Evolutionary conservation across 768 basidiomycete genomes (phyloP).

Genomic region (Tulasnella sp.): DNA sequence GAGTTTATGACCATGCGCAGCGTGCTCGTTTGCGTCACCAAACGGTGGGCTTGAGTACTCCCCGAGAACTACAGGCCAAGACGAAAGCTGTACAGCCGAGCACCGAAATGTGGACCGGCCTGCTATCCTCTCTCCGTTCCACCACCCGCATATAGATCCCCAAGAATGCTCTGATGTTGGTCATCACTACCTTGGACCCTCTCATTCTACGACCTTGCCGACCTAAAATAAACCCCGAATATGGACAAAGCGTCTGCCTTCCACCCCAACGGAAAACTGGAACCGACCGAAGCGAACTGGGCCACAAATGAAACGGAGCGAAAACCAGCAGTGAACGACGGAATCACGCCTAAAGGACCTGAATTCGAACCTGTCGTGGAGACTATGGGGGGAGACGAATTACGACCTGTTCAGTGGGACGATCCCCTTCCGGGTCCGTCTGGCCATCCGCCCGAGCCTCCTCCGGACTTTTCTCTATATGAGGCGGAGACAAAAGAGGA

Average conservation of each 20-base stretch:
- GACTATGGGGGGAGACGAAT: neutral
- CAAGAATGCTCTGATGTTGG: no score
- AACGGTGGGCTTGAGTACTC: no score
- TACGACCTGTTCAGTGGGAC: neutral
- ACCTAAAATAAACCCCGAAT: neutral
- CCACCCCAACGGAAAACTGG: neutral
- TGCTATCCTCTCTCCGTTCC: no score
- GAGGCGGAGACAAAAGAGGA: constrained; percentile 57
- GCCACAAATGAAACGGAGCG: neutral
- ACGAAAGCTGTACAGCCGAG: no score
- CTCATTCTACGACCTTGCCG: neutral
- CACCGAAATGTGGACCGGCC: no score
- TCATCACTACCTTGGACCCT: no score
- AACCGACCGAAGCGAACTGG: neutral
- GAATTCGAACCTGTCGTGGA: neutral
- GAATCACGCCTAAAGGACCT: neutral
- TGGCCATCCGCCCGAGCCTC: constrained; percentile 35
- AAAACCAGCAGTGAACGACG: neutral
- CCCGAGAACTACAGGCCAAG: no score
- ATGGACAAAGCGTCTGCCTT: neutral
- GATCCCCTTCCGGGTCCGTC: neutral
- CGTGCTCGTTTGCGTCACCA: no score
- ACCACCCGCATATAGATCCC: no score
- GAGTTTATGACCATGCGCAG: no score
- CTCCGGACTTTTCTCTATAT: constrained; percentile 62